A percentile compares a stretch with the other conserved stretches of the same genome.
phyloP scores from a whole-genome alignment of 2,329 filamentous ascomycete species.

The Fusarium palustre region DNA sequence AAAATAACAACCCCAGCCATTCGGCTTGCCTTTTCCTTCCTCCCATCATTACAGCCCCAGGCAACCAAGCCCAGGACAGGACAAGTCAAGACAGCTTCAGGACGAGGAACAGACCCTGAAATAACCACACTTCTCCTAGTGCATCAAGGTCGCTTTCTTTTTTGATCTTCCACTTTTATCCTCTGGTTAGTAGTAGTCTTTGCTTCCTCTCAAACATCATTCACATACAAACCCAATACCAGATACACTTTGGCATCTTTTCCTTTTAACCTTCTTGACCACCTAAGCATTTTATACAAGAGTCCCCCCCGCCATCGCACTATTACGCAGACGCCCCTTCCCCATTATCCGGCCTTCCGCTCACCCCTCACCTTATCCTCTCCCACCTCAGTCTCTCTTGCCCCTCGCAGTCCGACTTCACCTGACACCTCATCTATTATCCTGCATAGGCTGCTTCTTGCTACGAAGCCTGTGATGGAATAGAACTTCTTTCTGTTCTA shows the following conservation, averaged over 20 bases:
- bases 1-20: slow-evolving; percentile 23
- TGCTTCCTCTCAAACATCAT: slow-evolving; percentile 17
- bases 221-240: slow-evolving; percentile 11
- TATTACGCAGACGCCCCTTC: slow-evolving; percentile 39
- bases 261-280: slow-evolving; percentile 5
- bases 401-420: slow-evolving; percentile 44
- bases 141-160: slow-evolving; percentile 22
- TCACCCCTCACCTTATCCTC: slow-evolving; percentile 43
- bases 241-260: slow-evolving; percentile 13
- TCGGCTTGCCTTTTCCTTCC: slow-evolving; percentile 12
- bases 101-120: slow-evolving; percentile 32
- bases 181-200: slow-evolving; percentile 36
- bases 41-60: slow-evolving; percentile 31
- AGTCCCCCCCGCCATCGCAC: slow-evolving; percentile 33
- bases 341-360: slow-evolving; percentile 46
- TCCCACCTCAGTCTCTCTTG: slow-evolving; percentile 36
- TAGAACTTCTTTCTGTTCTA: slow-evolving; percentile 46
- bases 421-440: slow-evolving; percentile 38
- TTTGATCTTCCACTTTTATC: slow-evolving; percentile 10
- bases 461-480: slow-evolving; percentile 46
- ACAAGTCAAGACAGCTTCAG: slow-evolving; percentile 31
- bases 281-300: slow-evolving; percentile 1
- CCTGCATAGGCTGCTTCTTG: slow-evolving; percentile 40
- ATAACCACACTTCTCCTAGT: slow-evolving; percentile 36
- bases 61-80: slow-evolving; percentile 23